phyloP scores from a whole-genome alignment of 1,284 basidiomycete genomes.

The Singerocomus rubriflavus region DNA sequence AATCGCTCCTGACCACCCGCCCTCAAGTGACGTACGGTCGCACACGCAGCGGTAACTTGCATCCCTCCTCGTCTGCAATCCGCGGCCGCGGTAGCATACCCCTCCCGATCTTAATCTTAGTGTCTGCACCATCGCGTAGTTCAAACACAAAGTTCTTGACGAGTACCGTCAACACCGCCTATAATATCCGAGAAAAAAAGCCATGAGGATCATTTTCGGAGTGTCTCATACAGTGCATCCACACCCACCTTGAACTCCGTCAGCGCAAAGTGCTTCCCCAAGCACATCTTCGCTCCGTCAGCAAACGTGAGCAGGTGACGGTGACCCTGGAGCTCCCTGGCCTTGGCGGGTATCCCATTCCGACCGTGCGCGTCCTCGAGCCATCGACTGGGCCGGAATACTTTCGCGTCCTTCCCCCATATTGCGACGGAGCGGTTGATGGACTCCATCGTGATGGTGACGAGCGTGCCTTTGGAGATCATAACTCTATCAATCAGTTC shows the following conservation, averaged over 20 bases:
- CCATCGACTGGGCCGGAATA: slow-evolving; percentile 40
- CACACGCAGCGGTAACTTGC: too few relatives aligned
- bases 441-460: slow-evolving; percentile 39
- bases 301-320: slow-evolving; percentile 41
- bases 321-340: slow-evolving; percentile 39
- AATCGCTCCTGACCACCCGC: too few relatives aligned
- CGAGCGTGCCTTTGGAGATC: slow-evolving; percentile 42
- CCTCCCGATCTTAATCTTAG: slow-evolving; percentile 33
- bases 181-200: background rate
- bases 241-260: slow-evolving; percentile 46
- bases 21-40: too few relatives aligned
- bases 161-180: slow-evolving; percentile 46
- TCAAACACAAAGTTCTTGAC: slow-evolving; percentile 46
- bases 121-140: slow-evolving; percentile 38
- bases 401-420: slow-evolving; percentile 42
- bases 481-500: slow-evolving; percentile 36
- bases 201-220: background rate
- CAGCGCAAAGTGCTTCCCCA: slow-evolving; percentile 42
- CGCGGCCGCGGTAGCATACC: too few relatives aligned
- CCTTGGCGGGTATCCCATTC: slow-evolving; percentile 21
- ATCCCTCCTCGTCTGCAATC: too few relatives aligned
- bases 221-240: too few relatives aligned
- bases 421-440: slow-evolving; percentile 46
- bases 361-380: slow-evolving; percentile 20
- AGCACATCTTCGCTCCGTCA: slow-evolving; percentile 40